These are phyloP conservation scores for Paraconiothyrium sp. DNA, from an alignment of 2,329 filamentous ascomycete species.

Conservation along the genomic window DNA sequence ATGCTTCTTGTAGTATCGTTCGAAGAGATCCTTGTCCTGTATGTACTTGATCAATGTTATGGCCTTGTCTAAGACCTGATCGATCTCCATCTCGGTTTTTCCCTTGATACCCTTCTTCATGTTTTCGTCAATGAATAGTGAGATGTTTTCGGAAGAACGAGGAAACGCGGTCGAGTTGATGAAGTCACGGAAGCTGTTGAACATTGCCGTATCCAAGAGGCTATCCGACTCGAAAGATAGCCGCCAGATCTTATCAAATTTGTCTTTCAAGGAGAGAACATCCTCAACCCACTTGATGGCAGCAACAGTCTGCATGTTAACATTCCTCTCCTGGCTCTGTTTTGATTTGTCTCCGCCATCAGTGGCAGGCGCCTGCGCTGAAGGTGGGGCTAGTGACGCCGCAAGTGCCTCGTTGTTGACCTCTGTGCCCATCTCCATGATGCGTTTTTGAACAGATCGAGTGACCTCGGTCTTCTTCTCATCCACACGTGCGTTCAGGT, in stretches of 20 bases:
- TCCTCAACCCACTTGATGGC: constrained; percentile 97
- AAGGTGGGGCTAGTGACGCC: constrained; percentile 61
- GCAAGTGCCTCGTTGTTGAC: constrained; percentile 75
- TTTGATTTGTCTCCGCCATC: constrained; percentile 63
- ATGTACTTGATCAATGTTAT: constrained; percentile 89
- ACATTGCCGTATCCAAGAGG: constrained; percentile 80
- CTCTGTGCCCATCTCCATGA: constrained; percentile 81
- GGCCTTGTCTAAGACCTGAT: constrained; percentile 85
- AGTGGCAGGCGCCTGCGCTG: constrained; percentile 44
- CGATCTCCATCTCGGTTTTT: constrained; percentile 89
- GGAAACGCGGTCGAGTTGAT: constrained; percentile 80
- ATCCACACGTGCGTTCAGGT: constrained; percentile 81
- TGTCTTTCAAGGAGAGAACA: constrained; percentile 83
- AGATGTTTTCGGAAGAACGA: constrained; percentile 90
- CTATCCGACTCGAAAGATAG: constrained; percentile 79
- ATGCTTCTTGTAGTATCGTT: constrained; percentile 98
- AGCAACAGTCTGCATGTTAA: constrained; percentile 83
- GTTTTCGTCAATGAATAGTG: constrained; percentile 95
- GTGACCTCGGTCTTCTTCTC: constrained; percentile 75
- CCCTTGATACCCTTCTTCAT: constrained; percentile 93
- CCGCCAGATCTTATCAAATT: constrained; percentile 83
- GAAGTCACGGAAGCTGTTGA: constrained; percentile 88
- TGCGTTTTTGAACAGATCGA: constrained; percentile 74
- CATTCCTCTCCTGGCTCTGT: constrained; percentile 54
- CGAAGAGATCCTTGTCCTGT: constrained; percentile 91